Percentiles rank a stretch among this genome's conserved stretches.
These are phyloP conservation scores for Boletus coccyginus DNA, from an alignment of 768 basidiomycete genomes.

Conservation along the genomic window DNA sequence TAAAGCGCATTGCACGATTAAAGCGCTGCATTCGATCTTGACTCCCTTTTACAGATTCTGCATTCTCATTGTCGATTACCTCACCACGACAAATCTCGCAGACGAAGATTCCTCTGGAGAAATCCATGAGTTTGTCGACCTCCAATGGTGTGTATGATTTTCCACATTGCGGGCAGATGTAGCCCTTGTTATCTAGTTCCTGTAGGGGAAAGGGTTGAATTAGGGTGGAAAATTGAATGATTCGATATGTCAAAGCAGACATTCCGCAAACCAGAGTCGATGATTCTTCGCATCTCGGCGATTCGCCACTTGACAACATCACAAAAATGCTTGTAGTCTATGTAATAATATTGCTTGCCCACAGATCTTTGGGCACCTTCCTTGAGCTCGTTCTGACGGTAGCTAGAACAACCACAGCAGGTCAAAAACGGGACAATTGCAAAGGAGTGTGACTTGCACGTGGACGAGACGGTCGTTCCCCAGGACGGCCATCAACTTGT, in stretches of 20 bases:
- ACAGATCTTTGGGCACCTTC: slow-evolving; percentile 86
- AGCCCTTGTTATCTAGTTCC: slow-evolving; percentile 98
- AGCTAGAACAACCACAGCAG: slow-evolving; percentile 41
- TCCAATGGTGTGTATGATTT: slow-evolving; percentile 85
- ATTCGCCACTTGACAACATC: slow-evolving; percentile 98
- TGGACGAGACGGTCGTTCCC: slow-evolving; percentile 76
- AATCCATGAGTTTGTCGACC: slow-evolving; percentile 80
- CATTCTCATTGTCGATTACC: slow-evolving; percentile 88
- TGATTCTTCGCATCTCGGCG: slow-evolving; percentile 85
- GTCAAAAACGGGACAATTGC: slow-evolving; percentile 1
- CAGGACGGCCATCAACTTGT: slow-evolving; percentile 82
- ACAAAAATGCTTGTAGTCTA: slow-evolving; percentile 93
- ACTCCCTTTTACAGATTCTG: slow-evolving; percentile 77
- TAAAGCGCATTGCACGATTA: slow-evolving; percentile 85
- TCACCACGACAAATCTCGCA: slow-evolving; percentile 90
- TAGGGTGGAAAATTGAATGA: background rate
- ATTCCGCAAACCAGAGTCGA: slow-evolving; percentile 87
- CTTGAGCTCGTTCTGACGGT: slow-evolving; percentile 89
- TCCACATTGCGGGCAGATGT: slow-evolving; percentile 88
- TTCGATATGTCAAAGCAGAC: slow-evolving; percentile 41
- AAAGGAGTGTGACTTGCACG: slow-evolving; percentile 48
- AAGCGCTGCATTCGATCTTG: slow-evolving; percentile 97
- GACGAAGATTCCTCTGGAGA: slow-evolving; percentile 56
- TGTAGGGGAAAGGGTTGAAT: slow-evolving; percentile 28
- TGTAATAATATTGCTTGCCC: slow-evolving; percentile 92